Conservation (phyloP, 805 yeast species). For the Scheffersomyces stipitis region DNA sequence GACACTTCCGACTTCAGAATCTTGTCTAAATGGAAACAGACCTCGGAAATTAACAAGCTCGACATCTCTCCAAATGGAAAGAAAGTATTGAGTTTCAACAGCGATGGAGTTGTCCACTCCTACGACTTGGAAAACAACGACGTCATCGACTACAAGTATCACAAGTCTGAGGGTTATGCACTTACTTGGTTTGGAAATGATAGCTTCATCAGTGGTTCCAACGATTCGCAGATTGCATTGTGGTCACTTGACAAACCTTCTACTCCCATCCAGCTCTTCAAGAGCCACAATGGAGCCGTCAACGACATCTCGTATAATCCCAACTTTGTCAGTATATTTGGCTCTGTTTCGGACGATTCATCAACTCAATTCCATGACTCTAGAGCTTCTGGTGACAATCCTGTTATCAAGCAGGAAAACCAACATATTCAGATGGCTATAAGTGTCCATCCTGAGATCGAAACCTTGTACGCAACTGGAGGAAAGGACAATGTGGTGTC, state of each 20-base stretch:
- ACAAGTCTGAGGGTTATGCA: constrained; percentile 66
- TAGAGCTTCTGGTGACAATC: constrained; percentile 36
- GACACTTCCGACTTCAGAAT: constrained; percentile 39
- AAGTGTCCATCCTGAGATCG: constrained; percentile 58
- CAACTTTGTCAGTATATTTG: constrained; percentile 46
- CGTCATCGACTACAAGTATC: constrained; percentile 45
- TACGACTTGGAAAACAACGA: constrained; percentile 27
- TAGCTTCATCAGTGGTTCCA: constrained; percentile 60
- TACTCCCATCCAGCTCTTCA: constrained; percentile 49
- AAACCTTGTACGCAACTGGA: constrained; percentile 67
- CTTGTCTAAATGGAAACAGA: constrained; percentile 55
- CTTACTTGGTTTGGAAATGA: constrained; percentile 61
- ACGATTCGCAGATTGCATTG: constrained; percentile 64
- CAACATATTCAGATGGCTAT: constrained; percentile 66
- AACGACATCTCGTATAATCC: constrained; percentile 66
- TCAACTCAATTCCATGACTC: constrained; percentile 61
- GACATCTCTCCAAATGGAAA: constrained; percentile 51
- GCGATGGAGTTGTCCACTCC: constrained; percentile 49
- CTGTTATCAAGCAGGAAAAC: constrained; percentile 46
- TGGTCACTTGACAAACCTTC: constrained; percentile 58
- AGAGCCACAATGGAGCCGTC: constrained; percentile 55
- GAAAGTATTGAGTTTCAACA: constrained; percentile 55
- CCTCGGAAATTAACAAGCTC: constrained; percentile 66
- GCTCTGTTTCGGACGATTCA: constrained; percentile 70
- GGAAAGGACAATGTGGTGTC: constrained; percentile 74